phyloP scores from a whole-genome alignment of 2,329 filamentous ascomycete genomes.

The Orbilia brochopaga region DNA sequence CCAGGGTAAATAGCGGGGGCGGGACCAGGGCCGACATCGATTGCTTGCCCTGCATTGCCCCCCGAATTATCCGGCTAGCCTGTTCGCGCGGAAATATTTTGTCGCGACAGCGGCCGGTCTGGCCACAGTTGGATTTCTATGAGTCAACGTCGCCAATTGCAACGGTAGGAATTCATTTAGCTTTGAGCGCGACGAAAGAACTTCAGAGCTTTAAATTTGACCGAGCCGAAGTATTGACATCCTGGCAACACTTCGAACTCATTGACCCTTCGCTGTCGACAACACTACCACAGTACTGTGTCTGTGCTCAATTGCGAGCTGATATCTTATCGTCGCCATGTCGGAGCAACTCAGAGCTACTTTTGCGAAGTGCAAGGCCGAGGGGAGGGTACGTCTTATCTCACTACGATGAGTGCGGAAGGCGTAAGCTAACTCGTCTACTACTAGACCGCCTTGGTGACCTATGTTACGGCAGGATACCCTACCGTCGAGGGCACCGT shows the following conservation, averaged over 20 bases:
- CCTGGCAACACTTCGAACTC: neutral
- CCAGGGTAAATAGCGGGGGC: neutral
- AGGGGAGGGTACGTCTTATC: constrained; percentile 59
- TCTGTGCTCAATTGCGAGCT: constrained; percentile 33
- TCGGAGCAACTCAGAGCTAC: constrained; percentile 64
- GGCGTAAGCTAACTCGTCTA: constrained; percentile 19
- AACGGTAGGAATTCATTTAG: neutral
- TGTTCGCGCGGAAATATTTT: constrained; percentile 5
- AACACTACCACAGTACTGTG: constrained; percentile 15
- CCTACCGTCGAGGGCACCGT: constrained; percentile 82
- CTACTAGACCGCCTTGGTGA: constrained; percentile 78
- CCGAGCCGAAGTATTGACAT: neutral
- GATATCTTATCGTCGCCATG: constrained; percentile 39
- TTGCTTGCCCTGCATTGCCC: neutral
- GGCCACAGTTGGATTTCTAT: neutral
- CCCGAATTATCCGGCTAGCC: constrained; percentile 3
- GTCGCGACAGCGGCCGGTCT: neutral
- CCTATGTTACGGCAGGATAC: constrained; percentile 94
- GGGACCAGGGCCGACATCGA: neutral
- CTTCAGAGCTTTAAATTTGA: neutral
- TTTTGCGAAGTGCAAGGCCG: constrained; percentile 66
- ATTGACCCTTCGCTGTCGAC: neutral
- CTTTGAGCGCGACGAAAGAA: neutral
- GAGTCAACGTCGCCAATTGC: constrained; percentile 3
- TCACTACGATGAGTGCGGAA: neutral